Percentiles rank a stretch among this genome's conserved stretches.
Evolutionary conservation across 495 filamentous ascomycete genomes (phyloP).

Genomic region (Pseudotulostoma volvatum): DNA sequence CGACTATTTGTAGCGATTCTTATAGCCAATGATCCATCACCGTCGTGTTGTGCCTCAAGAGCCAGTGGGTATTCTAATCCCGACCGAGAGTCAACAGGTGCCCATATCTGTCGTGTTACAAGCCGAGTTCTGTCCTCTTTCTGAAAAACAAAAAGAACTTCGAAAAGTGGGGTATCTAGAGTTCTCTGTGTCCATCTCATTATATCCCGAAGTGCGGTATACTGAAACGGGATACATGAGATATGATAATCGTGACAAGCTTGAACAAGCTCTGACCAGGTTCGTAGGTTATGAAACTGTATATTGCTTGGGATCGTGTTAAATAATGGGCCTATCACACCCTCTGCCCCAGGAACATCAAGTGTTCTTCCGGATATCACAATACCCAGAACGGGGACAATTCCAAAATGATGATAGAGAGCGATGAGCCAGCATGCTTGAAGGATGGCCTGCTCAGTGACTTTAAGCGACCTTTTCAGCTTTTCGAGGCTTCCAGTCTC

Average conservation of each 20-base stretch:
- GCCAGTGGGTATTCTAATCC: conserved; percentile 57
- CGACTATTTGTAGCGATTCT: conserved; percentile 34
- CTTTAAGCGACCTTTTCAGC: conserved; percentile 36
- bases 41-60: conserved; percentile 45
- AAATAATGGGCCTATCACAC: conserved; percentile 69
- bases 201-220: conserved; percentile 55
- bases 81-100: conserved; percentile 29
- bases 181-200: conserved; percentile 47
- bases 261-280: conserved; percentile 33
- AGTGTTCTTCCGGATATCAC: conserved; percentile 58
- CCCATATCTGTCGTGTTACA: conserved; percentile 33
- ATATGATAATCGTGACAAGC: conserved; percentile 47
- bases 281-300: conserved; percentile 25
- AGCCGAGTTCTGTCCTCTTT: conserved; percentile 17
- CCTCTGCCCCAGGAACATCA: conserved; percentile 45
- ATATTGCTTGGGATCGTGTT: conserved; percentile 68
- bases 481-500: conserved; percentile 24
- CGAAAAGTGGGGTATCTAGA: conserved; percentile 47
- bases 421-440: conserved; percentile 52
- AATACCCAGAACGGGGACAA: conserved; percentile 35
- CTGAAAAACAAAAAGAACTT: conserved; percentile 77
- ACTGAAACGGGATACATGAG: conserved; percentile 43
- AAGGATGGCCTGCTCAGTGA: conserved; percentile 60
- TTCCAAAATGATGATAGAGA: conserved; percentile 23
- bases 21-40: conserved; percentile 27